Evolutionary conservation across 2,329 filamentous ascomycete genomes (phyloP).

Genomic region (Nigrospora oryzae): DNA sequence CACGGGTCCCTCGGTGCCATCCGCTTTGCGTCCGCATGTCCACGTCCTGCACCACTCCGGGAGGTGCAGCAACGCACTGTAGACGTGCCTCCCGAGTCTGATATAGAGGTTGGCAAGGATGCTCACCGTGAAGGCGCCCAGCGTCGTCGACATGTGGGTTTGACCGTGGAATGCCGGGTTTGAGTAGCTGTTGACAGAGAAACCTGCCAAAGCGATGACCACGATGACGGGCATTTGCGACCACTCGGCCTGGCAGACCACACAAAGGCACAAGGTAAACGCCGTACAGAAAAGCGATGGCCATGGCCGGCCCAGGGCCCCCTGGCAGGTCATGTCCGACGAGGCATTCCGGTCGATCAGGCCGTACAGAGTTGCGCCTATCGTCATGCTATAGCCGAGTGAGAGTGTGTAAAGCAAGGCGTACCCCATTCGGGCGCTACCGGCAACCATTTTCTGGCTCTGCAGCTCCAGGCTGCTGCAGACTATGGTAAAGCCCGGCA

Average conservation of each 20-base stretch:
- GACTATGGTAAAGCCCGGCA: constrained; percentile 54
- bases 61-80: background rate
- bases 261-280: constrained; percentile 61
- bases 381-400: constrained; percentile 63
- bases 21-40: too few relatives aligned
- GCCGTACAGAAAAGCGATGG: constrained; percentile 59
- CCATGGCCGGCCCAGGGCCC: constrained; percentile 36
- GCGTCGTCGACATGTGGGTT: constrained; percentile 66
- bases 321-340: constrained; percentile 30
- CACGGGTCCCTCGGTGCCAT: background rate
- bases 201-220: constrained; percentile 64
- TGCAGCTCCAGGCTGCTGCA: constrained; percentile 57
- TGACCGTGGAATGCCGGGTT: constrained; percentile 59
- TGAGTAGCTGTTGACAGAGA: constrained; percentile 67
- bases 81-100: background rate
- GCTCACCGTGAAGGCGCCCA: constrained; percentile 69
- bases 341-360: constrained; percentile 35
- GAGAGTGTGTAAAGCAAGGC: constrained; percentile 65
- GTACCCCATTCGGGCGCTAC: constrained; percentile 64
- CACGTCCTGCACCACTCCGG: background rate
- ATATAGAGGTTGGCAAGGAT: constrained; percentile 71
- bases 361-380: constrained; percentile 45
- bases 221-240: constrained; percentile 72
- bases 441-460: constrained; percentile 58
- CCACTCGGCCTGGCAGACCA: constrained; percentile 78